These are phyloP conservation scores for Scleromitrula shiraiana DNA, from an alignment of 2,329 filamentous ascomycete species.

Conservation along the genomic window DNA sequence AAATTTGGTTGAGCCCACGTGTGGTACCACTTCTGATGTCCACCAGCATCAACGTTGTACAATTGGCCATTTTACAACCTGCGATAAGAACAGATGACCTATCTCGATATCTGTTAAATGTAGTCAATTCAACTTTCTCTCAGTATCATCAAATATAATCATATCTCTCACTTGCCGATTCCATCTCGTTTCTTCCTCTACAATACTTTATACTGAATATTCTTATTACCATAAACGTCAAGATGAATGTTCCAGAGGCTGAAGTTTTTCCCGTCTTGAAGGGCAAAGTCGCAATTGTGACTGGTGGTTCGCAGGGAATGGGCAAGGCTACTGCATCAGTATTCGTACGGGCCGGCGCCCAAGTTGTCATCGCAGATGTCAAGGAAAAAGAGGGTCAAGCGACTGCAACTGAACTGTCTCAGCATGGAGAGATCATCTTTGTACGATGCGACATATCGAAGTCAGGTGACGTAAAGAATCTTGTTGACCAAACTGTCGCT, in stretches of 20 bases:
- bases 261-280: conserved; percentile 7
- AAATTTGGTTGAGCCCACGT: not conserved
- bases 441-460: conserved; percentile 7
- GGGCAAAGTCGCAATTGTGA: conserved; percentile 16
- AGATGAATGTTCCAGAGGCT: conserved; percentile 8
- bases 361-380: conserved; percentile 5
- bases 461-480: conserved; percentile 3
- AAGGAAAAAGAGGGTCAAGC: not conserved
- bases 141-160: not conserved
- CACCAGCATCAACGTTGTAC: not conserved
- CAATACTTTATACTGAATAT: no score
- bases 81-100: not conserved
- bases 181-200: not conserved
- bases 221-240: not conserved
- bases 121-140: no score
- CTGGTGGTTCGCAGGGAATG: conserved; percentile 28
- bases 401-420: conserved; percentile 1
- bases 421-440: not conserved
- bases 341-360: conserved; percentile 3
- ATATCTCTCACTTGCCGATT: no score
- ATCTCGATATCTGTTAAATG: not conserved
- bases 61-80: not conserved
- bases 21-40: not conserved
- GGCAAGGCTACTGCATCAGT: conserved; percentile 22
- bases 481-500: conserved; percentile 29